Percentiles rank a stretch among this genome's conserved stretches.
Conservation (phyloP, 495 filamentous ascomycete species). For the Penicillium ucsense region DNA sequence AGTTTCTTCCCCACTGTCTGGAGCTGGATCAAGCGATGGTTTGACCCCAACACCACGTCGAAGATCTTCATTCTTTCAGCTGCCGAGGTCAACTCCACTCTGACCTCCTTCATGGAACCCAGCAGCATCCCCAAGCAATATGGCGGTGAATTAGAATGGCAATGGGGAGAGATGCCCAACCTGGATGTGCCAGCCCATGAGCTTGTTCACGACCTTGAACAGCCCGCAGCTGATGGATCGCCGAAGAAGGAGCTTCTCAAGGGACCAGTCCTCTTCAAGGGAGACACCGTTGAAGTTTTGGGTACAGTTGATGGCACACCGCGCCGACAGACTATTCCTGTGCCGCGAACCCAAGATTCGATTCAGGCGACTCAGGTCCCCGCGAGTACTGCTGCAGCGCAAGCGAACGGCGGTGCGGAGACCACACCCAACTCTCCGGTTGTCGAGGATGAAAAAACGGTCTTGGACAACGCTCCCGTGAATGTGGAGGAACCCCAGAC, state of each 20-base stretch:
- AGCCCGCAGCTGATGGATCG: constrained; percentile 18
- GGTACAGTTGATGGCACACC: constrained; percentile 33
- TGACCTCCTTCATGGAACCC: constrained; percentile 71
- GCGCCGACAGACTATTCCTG: constrained; percentile 24
- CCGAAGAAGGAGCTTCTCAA: constrained; percentile 25
- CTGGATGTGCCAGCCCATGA: constrained; percentile 52
- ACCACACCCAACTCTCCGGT: not conserved
- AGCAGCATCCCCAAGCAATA: constrained; percentile 75
- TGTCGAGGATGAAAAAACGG: constrained; percentile 8
- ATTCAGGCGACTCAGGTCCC: not conserved
- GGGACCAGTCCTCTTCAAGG: constrained; percentile 34
- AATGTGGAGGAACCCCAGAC: constrained; percentile 10
- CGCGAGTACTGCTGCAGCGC: not conserved
- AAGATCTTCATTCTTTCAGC: constrained; percentile 82
- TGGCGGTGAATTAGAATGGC: constrained; percentile 72
- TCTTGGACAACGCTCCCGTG: constrained; percentile 10
- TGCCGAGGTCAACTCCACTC: constrained; percentile 59
- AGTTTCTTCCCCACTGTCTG: constrained; percentile 89
- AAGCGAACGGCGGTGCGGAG: constrained; percentile 2
- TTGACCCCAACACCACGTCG: constrained; percentile 83
- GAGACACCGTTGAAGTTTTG: constrained; percentile 27
- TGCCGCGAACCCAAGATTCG: constrained; percentile 9
- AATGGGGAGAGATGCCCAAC: constrained; percentile 62
- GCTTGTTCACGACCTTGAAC: constrained; percentile 31
- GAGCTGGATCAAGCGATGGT: constrained; percentile 94